Conservation (phyloP, 805 yeast genomes). For the Myxozyma geophila region DNA sequence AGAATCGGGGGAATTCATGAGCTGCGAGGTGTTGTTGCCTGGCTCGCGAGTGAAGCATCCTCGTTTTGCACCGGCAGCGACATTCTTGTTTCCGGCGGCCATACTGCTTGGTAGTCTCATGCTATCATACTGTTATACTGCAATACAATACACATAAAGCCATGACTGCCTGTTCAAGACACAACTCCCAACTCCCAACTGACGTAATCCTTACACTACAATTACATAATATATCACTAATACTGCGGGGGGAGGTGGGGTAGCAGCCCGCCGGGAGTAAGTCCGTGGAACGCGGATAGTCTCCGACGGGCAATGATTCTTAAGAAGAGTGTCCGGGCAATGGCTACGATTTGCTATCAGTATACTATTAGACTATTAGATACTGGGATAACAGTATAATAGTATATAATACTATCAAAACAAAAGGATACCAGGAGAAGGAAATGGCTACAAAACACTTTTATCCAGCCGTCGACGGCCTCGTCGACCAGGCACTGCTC, state of each 20-base stretch:
- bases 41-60: slow-evolving; percentile 70
- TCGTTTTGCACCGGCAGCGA: slow-evolving; percentile 70
- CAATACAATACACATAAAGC: no score
- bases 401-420: background rate
- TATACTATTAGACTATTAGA: no score
- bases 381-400: no score
- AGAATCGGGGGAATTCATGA: slow-evolving; percentile 69
- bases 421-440: background rate
- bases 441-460: slow-evolving; percentile 53
- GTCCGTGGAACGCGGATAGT: slow-evolving; percentile 6
- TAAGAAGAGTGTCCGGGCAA: background rate
- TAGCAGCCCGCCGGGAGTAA: slow-evolving; percentile 3
- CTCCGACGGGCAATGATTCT: slow-evolving; percentile 3
- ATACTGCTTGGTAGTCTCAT: slow-evolving; percentile 39
- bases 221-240: background rate
- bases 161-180: no score
- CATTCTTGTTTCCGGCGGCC: slow-evolving; percentile 69
- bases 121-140: background rate
- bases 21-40: slow-evolving; percentile 67
- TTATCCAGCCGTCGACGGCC: slow-evolving; percentile 46
- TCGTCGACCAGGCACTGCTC: slow-evolving; percentile 49
- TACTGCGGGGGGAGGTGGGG: background rate
- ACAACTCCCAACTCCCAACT: no score
- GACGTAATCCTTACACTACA: no score
- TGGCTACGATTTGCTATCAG: background rate